phyloP scores from a whole-genome alignment of 768 basidiomycete genomes.

The Kwoniella shandongensis region DNA sequence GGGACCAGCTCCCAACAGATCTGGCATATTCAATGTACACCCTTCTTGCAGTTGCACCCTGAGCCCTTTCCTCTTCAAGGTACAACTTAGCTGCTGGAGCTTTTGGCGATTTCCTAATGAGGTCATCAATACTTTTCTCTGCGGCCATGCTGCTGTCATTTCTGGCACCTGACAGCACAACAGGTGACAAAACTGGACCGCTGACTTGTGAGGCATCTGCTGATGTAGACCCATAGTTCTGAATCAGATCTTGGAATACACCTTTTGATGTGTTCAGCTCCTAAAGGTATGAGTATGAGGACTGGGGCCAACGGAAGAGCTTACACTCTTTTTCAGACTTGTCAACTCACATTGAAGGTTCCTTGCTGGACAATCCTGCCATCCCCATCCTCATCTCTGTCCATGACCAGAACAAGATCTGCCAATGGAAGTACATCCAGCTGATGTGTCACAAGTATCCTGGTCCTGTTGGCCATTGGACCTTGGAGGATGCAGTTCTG shows the following conservation, averaged over 20 bases:
- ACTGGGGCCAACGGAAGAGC: too few relatives aligned
- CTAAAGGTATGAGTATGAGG: too few relatives aligned
- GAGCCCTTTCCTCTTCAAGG: constrained; percentile 62
- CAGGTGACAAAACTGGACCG: constrained; percentile 59
- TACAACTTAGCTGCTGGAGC: constrained; percentile 33
- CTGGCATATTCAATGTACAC: constrained; percentile 60
- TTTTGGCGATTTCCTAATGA: too few relatives aligned
- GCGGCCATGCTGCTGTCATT: not conserved
- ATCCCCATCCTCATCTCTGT: constrained; percentile 23
- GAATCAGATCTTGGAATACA: constrained; percentile 42
- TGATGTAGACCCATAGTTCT: constrained; percentile 55
- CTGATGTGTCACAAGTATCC: constrained; percentile 61
- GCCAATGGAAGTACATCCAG: constrained; percentile 49
- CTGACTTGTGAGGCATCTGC: not conserved
- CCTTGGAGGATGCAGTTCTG: constrained; percentile 60
- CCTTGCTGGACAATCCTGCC: constrained; percentile 64
- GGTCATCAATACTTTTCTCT: not conserved
- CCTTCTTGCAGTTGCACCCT: constrained; percentile 59
- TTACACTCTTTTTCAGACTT: too few relatives aligned
- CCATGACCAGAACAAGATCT: constrained; percentile 50
- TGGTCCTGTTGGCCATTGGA: constrained; percentile 60
- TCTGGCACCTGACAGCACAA: constrained; percentile 58
- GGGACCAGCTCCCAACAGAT: constrained; percentile 57
- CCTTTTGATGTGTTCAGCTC: constrained; percentile 25
- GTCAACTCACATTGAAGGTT: constrained; percentile 58